These are phyloP conservation scores for Herpetomonas tarakana DNA, from an alignment of 208 protist genomes.

Conservation along the genomic window DNA sequence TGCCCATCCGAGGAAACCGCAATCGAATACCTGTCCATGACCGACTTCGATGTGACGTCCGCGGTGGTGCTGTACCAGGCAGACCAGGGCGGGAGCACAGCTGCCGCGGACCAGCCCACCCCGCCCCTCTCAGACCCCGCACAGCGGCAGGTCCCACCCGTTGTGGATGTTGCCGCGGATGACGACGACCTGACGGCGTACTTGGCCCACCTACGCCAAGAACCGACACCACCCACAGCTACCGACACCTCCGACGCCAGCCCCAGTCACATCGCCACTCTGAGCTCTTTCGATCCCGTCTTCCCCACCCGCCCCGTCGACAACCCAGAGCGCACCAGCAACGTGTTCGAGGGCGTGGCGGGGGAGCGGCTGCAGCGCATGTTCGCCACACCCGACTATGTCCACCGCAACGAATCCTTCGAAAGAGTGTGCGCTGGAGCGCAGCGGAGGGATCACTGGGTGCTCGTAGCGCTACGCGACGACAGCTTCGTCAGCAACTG, in stretches of 20 bases:
- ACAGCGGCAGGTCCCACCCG: conserved; percentile 20
- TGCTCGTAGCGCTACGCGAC: conserved; percentile 54
- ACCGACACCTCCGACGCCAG: neutral
- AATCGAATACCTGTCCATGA: conserved; percentile 42
- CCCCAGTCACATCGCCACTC: neutral
- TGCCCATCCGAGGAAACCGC: conserved; percentile 52
- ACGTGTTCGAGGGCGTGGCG: neutral
- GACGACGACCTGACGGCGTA: conserved; percentile 6
- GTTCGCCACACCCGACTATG: conserved; percentile 52
- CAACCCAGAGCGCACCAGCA: conserved; percentile 13
- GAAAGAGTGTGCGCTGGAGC: conserved; percentile 39
- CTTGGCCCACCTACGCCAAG: neutral
- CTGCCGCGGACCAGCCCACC: neutral
- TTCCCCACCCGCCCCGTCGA: neutral
- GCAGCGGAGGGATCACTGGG: conserved; percentile 41
- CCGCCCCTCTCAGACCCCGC: too few relatives aligned
- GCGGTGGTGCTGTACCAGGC: conserved; percentile 40
- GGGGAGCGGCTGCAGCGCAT: conserved; percentile 18
- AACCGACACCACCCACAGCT: conserved; percentile 1
- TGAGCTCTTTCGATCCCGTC: neutral
- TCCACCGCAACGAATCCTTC: conserved; percentile 29
- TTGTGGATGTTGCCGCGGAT: conserved; percentile 22
- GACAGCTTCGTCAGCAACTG: conserved; percentile 54
- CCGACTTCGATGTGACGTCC: conserved; percentile 51
- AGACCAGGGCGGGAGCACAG: conserved; percentile 1